Conservation (phyloP, 495 filamentous ascomycete genomes). For the Penicillium crystallinum region DNA sequence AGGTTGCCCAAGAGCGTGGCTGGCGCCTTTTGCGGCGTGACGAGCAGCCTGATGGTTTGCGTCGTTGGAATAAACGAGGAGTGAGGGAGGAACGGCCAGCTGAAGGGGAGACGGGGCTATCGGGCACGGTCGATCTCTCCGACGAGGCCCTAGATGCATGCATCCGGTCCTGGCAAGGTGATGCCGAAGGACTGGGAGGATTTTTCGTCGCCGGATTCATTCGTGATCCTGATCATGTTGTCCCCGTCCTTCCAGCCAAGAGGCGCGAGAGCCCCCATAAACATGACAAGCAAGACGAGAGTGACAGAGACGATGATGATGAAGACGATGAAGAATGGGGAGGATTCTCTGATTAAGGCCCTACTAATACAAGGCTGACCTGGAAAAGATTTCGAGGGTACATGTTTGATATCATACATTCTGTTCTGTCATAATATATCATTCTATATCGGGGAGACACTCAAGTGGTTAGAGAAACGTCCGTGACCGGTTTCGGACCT, state of each 20-base stretch:
- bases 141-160: slow-evolving; percentile 64
- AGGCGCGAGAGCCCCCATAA: neutral
- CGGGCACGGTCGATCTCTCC: slow-evolving; percentile 30
- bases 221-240: slow-evolving; percentile 32
- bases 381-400: neutral
- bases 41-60: slow-evolving; percentile 66
- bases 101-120: slow-evolving; percentile 5
- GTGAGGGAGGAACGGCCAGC: slow-evolving; percentile 28
- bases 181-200: slow-evolving; percentile 68
- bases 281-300: slow-evolving; percentile 4
- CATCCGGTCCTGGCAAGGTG: slow-evolving; percentile 74
- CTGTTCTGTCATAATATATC: neutral
- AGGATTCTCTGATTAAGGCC: slow-evolving; percentile 42
- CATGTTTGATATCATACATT: slow-evolving; percentile 4
- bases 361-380: slow-evolving; percentile 1
- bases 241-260: neutral
- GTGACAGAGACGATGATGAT: slow-evolving; percentile 18
- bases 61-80: slow-evolving; percentile 68
- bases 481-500: slow-evolving; percentile 61
- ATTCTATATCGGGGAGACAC: too few species aligned
- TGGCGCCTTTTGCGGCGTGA: slow-evolving; percentile 70
- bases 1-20: slow-evolving; percentile 59
- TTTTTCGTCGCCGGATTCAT: slow-evolving; percentile 69
- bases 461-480: slow-evolving; percentile 50
- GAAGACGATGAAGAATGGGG: slow-evolving; percentile 33